These are phyloP conservation scores for Lactifluus pinguis DNA, from an alignment of 768 basidiomycete genomes.

Conservation along the genomic window DNA sequence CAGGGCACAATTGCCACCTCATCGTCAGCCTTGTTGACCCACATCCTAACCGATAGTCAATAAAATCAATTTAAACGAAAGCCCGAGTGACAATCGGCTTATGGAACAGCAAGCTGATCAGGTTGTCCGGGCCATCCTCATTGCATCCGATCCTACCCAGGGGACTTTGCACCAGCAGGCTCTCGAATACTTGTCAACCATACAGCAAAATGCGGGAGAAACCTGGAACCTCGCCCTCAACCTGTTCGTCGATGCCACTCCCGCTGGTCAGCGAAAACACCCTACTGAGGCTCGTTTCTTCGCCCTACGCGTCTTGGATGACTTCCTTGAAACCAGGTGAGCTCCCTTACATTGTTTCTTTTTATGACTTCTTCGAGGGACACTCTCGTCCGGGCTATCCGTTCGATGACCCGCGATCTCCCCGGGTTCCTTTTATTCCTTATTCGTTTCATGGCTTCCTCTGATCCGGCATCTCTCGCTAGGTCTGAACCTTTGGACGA, in stretches of 20 bases:
- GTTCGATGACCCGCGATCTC: background rate
- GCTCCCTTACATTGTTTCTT: conserved; percentile 21
- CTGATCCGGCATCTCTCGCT: conserved; percentile 1
- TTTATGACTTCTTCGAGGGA: background rate
- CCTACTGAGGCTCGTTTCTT: conserved; percentile 69
- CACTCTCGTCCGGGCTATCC: background rate
- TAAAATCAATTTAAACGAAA: conserved; percentile 13
- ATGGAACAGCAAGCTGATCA: conserved; percentile 76
- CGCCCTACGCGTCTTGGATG: conserved; percentile 70
- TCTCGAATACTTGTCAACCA: conserved; percentile 66
- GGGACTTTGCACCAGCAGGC: conserved; percentile 74
- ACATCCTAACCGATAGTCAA: conserved; percentile 2
- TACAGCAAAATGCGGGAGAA: conserved; percentile 66
- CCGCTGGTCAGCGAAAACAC: conserved; percentile 58
- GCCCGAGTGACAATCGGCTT: conserved; percentile 16
- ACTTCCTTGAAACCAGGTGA: conserved; percentile 77
- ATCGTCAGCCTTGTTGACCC: background rate
- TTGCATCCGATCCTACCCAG: conserved; percentile 77
- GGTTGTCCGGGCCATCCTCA: conserved; percentile 75
- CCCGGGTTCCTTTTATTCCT: background rate
- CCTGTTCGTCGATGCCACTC: conserved; percentile 55
- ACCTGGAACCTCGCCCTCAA: conserved; percentile 77
- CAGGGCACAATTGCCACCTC: background rate
- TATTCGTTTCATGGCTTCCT: background rate
- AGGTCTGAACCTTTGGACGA: conserved; percentile 63